Evolutionary conservation across 768 basidiomycete species (phyloP), one percentile per base, ranked within the genome.

Genomic region (Pleurotus platypus): DNA sequence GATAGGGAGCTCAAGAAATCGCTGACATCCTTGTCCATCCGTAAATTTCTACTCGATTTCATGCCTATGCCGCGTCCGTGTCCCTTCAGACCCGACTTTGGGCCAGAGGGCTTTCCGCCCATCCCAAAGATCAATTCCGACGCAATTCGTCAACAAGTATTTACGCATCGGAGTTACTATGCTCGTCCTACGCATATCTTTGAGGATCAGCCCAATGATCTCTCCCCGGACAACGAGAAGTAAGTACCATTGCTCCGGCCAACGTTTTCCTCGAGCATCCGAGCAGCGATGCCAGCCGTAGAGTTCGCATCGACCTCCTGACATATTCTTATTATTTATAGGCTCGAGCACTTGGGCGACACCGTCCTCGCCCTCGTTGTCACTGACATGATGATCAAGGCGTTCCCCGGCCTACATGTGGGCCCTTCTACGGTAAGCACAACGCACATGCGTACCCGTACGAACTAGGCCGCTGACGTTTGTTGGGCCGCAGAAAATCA

Each of bases 211-310:
- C 81, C 77, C 0, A 75, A 82, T 60, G 90, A 92, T 69, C 85
- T 79, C 2, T 87, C 86, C 50, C 90, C 89, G 5, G 90, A 92
- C 66, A 92, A 92, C 60, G 90, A 92, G 72, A 87, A 82, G 90
- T 90, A 55, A 62, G 76, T 67, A 4, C 26, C 18, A 16, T 27
- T 9, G 24, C 20, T 38, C 46, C 9, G 13, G 40, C 18, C n/a
- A 16, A 49, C 46, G 3, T 46, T 18, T 35, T 1, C 30, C 30
- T 35, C 11, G 30, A 9, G 30, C 30, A 35, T 20, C 39, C 13
- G 18, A 4, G 6, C 48, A 9, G 43, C 37, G 56, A 51, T 26
- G 55, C 45, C 12, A n/a, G 8, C 40, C 13, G 16, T 39, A 35
- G 54, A 45, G 37, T 35, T 35, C 57, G 55, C 40, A 56, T 16